phyloP scores from a whole-genome alignment of 2,329 filamentous ascomycete species.

The Verticillium isaacii region DNA sequence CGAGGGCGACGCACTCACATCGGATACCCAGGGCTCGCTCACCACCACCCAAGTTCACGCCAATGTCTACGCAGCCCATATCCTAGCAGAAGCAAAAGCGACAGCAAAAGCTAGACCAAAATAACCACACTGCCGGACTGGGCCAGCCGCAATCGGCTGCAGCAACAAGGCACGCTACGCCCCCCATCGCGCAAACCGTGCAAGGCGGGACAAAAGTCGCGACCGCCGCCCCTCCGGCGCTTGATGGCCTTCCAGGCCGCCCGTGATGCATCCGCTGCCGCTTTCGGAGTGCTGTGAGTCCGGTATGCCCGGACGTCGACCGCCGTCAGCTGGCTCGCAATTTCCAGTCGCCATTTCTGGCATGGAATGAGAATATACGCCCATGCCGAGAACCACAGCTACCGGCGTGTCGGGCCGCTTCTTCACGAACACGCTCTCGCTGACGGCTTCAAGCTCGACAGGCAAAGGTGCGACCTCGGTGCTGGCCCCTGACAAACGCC shows the following conservation, averaged over 20 bases:
- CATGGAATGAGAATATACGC: not conserved
- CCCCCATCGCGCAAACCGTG: not conserved
- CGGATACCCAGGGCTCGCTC: not conserved
- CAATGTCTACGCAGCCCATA: not conserved
- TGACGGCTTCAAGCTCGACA: not conserved
- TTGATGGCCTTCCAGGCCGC: not conserved
- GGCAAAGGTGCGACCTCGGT: not conserved
- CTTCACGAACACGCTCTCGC: not conserved
- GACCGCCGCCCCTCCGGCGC: not conserved
- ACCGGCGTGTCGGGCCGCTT: not conserved
- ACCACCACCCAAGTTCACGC: not conserved
- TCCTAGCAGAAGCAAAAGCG: not conserved
- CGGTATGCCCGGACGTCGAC: not conserved
- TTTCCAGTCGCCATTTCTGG: not conserved
- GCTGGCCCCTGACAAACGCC: constrained; percentile 5
- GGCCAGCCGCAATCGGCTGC: not conserved
- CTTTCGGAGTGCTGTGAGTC: not conserved
- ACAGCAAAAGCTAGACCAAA: not conserved
- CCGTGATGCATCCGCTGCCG: not conserved
- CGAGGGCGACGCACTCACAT: too few species aligned
- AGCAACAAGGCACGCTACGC: not conserved
- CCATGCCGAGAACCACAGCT: not conserved
- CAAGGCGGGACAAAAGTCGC: not conserved
- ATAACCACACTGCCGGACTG: not conserved
- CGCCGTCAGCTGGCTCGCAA: not conserved